Evolutionary conservation across 2,329 filamentous ascomycete species (phyloP).

Genomic region (Hypoxylon sp.): DNA sequence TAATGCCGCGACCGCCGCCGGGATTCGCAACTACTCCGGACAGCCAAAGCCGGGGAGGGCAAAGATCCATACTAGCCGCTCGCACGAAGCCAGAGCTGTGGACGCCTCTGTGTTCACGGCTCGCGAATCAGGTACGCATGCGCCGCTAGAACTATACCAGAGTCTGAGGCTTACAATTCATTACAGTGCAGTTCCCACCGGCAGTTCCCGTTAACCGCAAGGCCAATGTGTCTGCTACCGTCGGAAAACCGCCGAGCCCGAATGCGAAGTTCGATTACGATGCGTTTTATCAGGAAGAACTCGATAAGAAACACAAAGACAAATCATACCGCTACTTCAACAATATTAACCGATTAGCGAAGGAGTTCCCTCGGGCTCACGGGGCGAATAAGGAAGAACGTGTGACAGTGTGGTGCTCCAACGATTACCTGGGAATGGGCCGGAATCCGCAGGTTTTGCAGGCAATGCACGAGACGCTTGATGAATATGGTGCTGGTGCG

Average conservation of each 20-base stretch:
- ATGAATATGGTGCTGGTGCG: slow-evolving; percentile 94
- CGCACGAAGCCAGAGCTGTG: slow-evolving; percentile 83
- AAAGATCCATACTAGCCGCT: slow-evolving; percentile 83
- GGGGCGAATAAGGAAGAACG: slow-evolving; percentile 85
- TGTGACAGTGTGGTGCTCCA: slow-evolving; percentile 99
- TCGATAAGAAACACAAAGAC: slow-evolving; percentile 99
- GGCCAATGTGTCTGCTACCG: slow-evolving; percentile 48
- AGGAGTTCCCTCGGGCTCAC: slow-evolving; percentile 95
- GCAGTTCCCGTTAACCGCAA: slow-evolving; percentile 52
- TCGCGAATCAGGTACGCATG: slow-evolving; percentile 65
- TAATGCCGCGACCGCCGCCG: slow-evolving; percentile 62
- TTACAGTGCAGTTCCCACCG: slow-evolving; percentile 57
- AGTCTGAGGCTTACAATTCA: slow-evolving; percentile 42
- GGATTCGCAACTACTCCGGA: slow-evolving; percentile 66
- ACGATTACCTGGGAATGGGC: slow-evolving; percentile 99
- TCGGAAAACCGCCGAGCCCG: slow-evolving; percentile 49
- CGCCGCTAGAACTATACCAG: neutral
- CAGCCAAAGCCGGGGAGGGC: slow-evolving; percentile 73
- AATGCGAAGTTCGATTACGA: slow-evolving; percentile 87
- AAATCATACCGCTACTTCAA: slow-evolving; percentile 99
- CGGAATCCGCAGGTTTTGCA: slow-evolving; percentile 88
- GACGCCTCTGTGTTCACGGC: slow-evolving; percentile 68
- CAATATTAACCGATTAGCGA: slow-evolving; percentile 98
- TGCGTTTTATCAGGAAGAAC: slow-evolving; percentile 85
- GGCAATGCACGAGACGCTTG: slow-evolving; percentile 94